Conservation (phyloP, 169 alveolate species). For the Cryptosporidium ryanae region DNA sequence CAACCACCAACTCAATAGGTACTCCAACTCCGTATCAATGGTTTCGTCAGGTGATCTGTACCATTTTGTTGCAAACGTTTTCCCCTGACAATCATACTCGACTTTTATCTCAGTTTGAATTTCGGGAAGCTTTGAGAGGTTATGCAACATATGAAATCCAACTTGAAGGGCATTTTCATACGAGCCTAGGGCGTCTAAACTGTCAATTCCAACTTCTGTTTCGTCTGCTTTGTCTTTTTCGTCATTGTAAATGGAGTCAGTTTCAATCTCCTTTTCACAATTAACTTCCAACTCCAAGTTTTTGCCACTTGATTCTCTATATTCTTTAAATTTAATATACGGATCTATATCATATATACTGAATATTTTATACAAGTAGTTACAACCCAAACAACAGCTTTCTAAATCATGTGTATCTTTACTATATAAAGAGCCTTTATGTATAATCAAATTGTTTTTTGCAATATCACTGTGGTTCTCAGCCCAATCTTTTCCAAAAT, state of each 20-base stretch:
- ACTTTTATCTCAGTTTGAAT: slow-evolving; percentile 59
- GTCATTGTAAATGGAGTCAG: not conserved
- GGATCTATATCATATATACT: slow-evolving; percentile 32
- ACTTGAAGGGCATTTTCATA: slow-evolving; percentile 31
- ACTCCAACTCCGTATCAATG: slow-evolving; percentile 39
- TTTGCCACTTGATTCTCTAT: not conserved
- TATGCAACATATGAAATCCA: slow-evolving; percentile 14
- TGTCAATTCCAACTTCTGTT: slow-evolving; percentile 2
- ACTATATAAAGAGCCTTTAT: not conserved
- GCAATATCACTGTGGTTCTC: not conserved
- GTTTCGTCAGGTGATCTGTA: slow-evolving; percentile 34
- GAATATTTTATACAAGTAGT: slow-evolving; percentile 13
- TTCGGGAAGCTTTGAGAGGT: slow-evolving; percentile 37
- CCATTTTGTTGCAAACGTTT: slow-evolving; percentile 69
- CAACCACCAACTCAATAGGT: slow-evolving; percentile 62
- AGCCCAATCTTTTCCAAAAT: slow-evolving; percentile 40
- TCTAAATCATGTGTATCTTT: slow-evolving; percentile 4
- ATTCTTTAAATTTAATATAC: slow-evolving; percentile 1
- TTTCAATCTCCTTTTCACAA: not conserved
- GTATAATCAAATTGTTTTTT: not conserved
- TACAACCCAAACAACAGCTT: slow-evolving; percentile 54
- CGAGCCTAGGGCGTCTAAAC: not conserved
- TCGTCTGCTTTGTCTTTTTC: slow-evolving; percentile 1
- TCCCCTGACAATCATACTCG: slow-evolving; percentile 69
- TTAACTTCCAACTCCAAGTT: not conserved